phyloP scores from a whole-genome alignment of 1,139 yeast genomes.

The Meyerozyma athensensis region DNA sequence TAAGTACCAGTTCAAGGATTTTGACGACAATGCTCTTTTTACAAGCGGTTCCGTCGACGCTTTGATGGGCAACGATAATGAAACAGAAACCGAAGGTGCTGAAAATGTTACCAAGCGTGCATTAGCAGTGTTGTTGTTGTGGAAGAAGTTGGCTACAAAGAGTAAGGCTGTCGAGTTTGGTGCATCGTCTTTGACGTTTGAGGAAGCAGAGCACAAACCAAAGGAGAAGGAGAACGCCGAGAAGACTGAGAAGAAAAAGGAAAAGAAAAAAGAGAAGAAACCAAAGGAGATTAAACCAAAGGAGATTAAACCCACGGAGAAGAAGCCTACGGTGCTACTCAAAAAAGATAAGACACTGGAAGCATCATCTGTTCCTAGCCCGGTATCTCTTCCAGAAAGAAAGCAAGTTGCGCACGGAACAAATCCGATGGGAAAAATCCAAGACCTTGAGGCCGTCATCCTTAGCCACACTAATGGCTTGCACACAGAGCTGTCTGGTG shows the following conservation, averaged over 20 bases:
- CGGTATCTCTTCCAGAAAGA: no score
- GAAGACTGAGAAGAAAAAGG: not conserved
- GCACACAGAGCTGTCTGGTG: conserved; percentile 8
- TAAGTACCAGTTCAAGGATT: conserved; percentile 52
- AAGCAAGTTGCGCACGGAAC: no score
- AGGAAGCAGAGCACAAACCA: not conserved
- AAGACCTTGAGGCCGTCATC: conserved; percentile 29
- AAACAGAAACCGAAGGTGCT: not conserved
- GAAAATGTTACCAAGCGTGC: not conserved
- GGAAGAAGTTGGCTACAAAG: not conserved
- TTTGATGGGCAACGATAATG: conserved; percentile 20
- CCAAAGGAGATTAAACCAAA: not conserved
- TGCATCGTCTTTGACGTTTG: not conserved
- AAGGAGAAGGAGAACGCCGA: not conserved
- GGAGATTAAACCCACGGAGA: no score
- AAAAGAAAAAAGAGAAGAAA: not conserved
- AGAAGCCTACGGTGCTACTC: no score
- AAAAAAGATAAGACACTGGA: no score
- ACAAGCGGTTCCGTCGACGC: conserved; percentile 25
- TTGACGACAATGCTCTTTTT: conserved; percentile 47
- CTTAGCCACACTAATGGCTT: conserved; percentile 23
- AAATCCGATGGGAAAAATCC: no score
- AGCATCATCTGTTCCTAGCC: no score
- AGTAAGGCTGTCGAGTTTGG: not conserved
- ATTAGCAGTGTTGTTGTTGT: not conserved